Conservation (phyloP, 148 eudicot species). For the Arctostaphylos glauca region DNA sequence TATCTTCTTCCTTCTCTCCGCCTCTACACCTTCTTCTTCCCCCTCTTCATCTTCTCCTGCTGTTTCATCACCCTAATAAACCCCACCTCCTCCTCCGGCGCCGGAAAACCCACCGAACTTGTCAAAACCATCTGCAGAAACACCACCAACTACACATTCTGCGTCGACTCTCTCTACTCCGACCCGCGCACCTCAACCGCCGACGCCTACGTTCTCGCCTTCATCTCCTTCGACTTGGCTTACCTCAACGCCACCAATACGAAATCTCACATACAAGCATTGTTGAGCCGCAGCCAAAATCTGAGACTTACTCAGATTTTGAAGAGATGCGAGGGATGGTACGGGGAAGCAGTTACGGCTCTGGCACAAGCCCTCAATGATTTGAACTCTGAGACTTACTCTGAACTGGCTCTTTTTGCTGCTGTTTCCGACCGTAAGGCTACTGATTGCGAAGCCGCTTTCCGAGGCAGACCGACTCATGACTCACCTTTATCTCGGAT, state of each 20-base stretch:
- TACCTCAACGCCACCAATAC: slow-evolving; percentile 18
- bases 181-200: slow-evolving; percentile 20
- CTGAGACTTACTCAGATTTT: background rate
- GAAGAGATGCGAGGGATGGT: background rate
- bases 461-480: background rate
- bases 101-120: background rate
- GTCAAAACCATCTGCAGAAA: slow-evolving; percentile 19
- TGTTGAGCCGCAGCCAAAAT: background rate
- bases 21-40: background rate
- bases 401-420: background rate
- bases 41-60: background rate
- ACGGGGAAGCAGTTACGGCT: background rate
- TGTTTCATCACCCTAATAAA: background rate
- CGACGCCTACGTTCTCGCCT: slow-evolving; percentile 20
- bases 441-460: background rate
- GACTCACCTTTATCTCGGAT: background rate
- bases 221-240: slow-evolving; percentile 17
- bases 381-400: slow-evolving; percentile 7
- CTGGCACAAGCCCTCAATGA: background rate
- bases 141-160: slow-evolving; percentile 23
- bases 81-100: background rate
- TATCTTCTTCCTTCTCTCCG: background rate
- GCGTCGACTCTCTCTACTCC: slow-evolving; percentile 15
- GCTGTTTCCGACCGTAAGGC: background rate
- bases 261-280: background rate